Base-by-base conservation (phyloP, 495 filamentous ascomycete species). In the Penicillium salamii region DNA sequence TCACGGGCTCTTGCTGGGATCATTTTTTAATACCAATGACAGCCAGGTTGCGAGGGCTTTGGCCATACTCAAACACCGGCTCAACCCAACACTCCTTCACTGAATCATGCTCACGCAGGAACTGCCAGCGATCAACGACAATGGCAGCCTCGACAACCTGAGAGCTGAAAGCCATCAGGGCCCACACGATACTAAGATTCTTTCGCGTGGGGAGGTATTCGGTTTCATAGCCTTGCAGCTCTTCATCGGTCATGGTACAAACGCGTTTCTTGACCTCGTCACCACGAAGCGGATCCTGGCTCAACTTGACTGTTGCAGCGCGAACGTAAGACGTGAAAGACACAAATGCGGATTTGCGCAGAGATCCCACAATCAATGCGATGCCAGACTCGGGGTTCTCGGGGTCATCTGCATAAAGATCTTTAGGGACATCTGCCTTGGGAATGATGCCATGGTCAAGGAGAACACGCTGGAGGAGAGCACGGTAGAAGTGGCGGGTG, bases 81-180 rank as follows among this genome's bases (percentile, higher is more conserved):
- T 97, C 90, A 24, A 96, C 91, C 93, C 93, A 98, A 50, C 78
- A 82, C 52, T 89, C 80, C 53, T 78, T 75, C 29, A 91, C 72
- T 7, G 51, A 62, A 29, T 69, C 66, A 55, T 95, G 86, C 62
- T 98, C 92, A 37, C 72, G 82, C 48, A 98, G 73, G 68, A 87
- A 98, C 45, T 89, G 74, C 90, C 89, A 97, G 34, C 93, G 75
- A 75, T 98, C 93, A 26, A 90, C 84, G 29, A 96, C 89, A 62
- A 98, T 91, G 43, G 91, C 69, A 20, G 89, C 87, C 69, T 98
- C 93, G 23, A 92, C 83, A 12, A 97, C 84, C 8, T 80, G 80
- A 7, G 95, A 89, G 59, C 89, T 93, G 60, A 95, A 96, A 2
- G 93, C 90, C 92, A 97, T 97, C 59, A 98, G 67, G 55, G 78